Base-by-base conservation (phyloP, 139 green algal genomes). In the Pseudopediastrum boryanum region DNA sequence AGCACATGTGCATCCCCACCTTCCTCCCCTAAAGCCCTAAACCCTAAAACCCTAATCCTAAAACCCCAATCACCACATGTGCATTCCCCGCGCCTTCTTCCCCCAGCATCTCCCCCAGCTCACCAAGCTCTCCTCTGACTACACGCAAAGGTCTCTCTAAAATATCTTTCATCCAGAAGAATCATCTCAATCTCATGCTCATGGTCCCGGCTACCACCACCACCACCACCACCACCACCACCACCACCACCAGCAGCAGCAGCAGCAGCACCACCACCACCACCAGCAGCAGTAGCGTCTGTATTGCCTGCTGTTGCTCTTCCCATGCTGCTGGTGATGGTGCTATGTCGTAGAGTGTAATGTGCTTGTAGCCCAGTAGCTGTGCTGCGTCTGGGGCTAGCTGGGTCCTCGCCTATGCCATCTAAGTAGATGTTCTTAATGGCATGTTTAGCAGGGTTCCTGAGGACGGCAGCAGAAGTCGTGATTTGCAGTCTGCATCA, bases 351-450 rank as follows among this genome's bases (percentile, higher is more conserved):
- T 58, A 77, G 33, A 13, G 13, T 42, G 52, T 59, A 54, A 12
- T 29, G 27, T 0, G 42, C 80, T 78, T 90, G 76, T 48, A 93
- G 76, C 23, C 90, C 90, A 4, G 68, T 63, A 25, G 59, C 56
- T 1, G 38, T 75, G 13, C 59, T 69, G 2, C 90, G 66, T 0
- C 90, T 70, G 0, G 66, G 51, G 51, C 85, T 92, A 62, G 12
- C 51, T 7, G 31, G 43, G 1, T 73, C 31, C 78, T 92, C 89
- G 27, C 71, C 71, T 29, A 93, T 46, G 0, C 83, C 85, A 33
- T 94, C 90, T 63, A 94, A 70, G 63, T 82, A 94, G 13, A 93
- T 79, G 41, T 88, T 76, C 76, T 94, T 94, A 50, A 85, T 86
- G 16, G 68, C 64, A 29, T 82, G 63, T 74, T 93, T 94, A 64